Base-by-base conservation (phyloP, 75 land plant genomes). In the Cryptomeria japonica region DNA sequence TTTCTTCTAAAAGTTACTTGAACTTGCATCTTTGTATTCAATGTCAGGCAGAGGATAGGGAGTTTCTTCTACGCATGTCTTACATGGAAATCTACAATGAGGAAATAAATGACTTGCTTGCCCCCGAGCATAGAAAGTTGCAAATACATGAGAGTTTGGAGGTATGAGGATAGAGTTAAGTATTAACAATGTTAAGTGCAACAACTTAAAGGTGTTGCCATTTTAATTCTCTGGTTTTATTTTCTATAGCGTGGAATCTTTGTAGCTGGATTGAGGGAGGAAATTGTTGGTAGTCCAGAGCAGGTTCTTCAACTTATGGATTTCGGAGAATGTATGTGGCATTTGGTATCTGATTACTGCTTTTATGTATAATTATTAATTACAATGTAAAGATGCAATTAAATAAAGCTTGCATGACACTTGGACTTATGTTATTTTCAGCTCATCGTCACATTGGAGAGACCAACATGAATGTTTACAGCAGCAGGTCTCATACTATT, bases 21-120 rank as follows among this genome's bases (percentile, higher is more conserved):
- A 39, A 41, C 31, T 84, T 83, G 3, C 37, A 38, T 87, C 32
- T 91, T 36, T 61, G 53, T 41, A 46, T 82, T 3, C 19, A 55
- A 31, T 58, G 70, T 72, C 47, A 98, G 99, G 95, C 93, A 76
- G 90, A 88, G 42, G 92, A 95, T 80, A 92, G 99, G 77, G 99
- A 98, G 86, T 98, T 96, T 87, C 95, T 98, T 56, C 70, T 98
- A 34, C 96, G 99, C 1, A 97, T 98, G 92, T 98, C 99, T 14
- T 98, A 98, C 90, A 93, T 98, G 99, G 99, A 98, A 86, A 98
- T 98, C 10, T 98, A 98, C 84, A 98, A 98, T 89, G 99, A 98
- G 84, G 99, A 98, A 72, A 97, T 98, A 85, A 98, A 97, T 90
- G 99, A 98, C 92, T 85, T 98, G 86, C 77, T 98, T 82, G 99